Evolutionary conservation across 495 filamentous ascomycete species (phyloP).

Genomic region (Articulospora tetracladia): DNA sequence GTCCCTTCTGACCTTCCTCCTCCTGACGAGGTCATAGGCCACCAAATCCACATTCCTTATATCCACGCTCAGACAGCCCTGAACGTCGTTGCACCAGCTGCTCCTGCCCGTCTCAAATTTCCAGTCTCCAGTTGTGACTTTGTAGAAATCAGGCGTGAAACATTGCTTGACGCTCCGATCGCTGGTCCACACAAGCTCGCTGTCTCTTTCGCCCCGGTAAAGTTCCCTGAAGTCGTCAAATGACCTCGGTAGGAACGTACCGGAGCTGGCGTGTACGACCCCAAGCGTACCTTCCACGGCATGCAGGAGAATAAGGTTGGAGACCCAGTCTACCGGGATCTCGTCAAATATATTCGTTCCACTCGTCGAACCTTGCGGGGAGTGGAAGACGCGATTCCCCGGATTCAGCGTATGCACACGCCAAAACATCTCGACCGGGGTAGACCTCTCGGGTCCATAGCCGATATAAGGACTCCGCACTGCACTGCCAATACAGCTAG

Average conservation of each 20-base stretch:
- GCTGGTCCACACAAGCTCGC: neutral
- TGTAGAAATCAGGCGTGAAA: neutral
- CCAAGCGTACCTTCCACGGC: constrained; percentile 4
- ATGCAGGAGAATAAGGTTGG: constrained; percentile 17
- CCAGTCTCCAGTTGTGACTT: neutral
- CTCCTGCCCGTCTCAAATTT: neutral
- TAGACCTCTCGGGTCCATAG: constrained; percentile 7
- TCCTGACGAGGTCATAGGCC: neutral
- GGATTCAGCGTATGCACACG: neutral
- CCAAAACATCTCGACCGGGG: constrained; percentile 6
- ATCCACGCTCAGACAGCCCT: constrained; percentile 1
- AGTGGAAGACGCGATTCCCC: neutral
- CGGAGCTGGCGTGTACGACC: constrained; percentile 9
- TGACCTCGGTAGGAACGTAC: neutral
- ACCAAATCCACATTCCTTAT: neutral
- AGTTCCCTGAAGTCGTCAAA: neutral
- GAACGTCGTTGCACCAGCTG: neutral
- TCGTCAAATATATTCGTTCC: constrained; percentile 16
- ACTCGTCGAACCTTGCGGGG: neutral
- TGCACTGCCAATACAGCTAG: constrained; percentile 9
- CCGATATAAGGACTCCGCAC: constrained; percentile 7
- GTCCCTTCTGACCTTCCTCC: neutral
- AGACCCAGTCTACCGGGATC: constrained; percentile 11
- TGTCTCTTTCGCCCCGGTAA: neutral
- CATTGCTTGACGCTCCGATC: neutral